Evolutionary conservation across 208 protist species (phyloP).

Genomic region (Acanthamoeba culbertsoni): DNA sequence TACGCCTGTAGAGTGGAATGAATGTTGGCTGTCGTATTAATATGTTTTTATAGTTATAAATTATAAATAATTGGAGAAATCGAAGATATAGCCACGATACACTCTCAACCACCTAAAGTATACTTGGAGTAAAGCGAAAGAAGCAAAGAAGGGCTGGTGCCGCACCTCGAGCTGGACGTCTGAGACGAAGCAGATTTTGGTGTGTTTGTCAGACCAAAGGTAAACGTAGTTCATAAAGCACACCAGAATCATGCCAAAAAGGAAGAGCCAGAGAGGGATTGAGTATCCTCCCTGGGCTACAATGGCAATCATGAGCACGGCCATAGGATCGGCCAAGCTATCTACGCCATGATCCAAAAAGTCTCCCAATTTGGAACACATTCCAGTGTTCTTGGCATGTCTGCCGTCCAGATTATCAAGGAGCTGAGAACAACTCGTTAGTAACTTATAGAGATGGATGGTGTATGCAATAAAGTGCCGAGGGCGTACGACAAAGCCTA

Average conservation of each 20-base stretch:
- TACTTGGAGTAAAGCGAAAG: neutral
- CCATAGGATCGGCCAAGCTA: neutral
- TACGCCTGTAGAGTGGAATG: neutral
- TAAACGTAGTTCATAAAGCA: slow-evolving; percentile 23
- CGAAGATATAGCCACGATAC: no score
- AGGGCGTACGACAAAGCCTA: neutral
- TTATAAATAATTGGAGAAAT: no score
- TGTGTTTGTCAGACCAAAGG: neutral
- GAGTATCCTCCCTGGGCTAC: neutral
- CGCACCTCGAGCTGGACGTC: neutral
- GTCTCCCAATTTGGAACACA: neutral
- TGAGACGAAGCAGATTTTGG: neutral
- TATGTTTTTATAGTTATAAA: no score
- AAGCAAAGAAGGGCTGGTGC: no score
- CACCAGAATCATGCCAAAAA: neutral
- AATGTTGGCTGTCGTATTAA: no score
- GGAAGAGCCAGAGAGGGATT: neutral
- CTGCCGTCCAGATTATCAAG: neutral
- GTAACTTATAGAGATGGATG: neutral
- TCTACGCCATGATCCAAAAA: neutral
- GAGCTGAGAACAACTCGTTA: neutral
- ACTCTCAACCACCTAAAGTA: no score
- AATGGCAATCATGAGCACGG: neutral
- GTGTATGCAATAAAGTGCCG: neutral
- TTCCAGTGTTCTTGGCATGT: neutral